Percentiles rank a stretch among this genome's conserved stretches.
Evolutionary conservation across 1,284 basidiomycete species (phyloP).

Genomic region (Pseudozyma pruni): DNA sequence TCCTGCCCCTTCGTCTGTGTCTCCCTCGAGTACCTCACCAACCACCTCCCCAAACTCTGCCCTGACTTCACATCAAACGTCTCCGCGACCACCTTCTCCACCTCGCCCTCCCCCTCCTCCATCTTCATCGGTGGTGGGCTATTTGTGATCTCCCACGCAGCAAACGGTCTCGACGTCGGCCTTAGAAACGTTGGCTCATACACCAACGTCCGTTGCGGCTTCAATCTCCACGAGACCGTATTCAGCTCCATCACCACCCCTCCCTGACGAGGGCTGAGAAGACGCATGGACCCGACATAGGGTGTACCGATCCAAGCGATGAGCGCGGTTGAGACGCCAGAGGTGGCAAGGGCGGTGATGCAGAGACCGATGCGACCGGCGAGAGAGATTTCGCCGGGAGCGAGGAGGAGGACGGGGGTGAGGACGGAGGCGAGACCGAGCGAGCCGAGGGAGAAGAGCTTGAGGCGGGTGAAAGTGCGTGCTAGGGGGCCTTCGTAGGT

Average conservation of each 20-base stretch:
- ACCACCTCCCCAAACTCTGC: slow-evolving; percentile 78
- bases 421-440: slow-evolving; percentile 78
- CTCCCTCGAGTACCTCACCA: slow-evolving; percentile 76
- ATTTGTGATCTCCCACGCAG: slow-evolving; percentile 73
- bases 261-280: slow-evolving; percentile 12
- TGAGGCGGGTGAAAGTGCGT: slow-evolving; percentile 78
- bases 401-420: slow-evolving; percentile 81
- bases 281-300: slow-evolving; percentile 71
- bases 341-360: slow-evolving; percentile 77
- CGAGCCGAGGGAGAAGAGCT: slow-evolving; percentile 83
- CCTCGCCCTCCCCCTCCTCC: background rate
- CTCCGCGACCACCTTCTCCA: slow-evolving; percentile 49
- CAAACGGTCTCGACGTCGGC: slow-evolving; percentile 78
- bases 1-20: slow-evolving; percentile 73
- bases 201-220: slow-evolving; percentile 75
- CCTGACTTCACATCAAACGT: slow-evolving; percentile 71
- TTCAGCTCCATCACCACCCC: slow-evolving; percentile 69
- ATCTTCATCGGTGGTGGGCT: slow-evolving; percentile 26
- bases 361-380: slow-evolving; percentile 78
- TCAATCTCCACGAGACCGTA: slow-evolving; percentile 76
- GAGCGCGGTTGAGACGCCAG: slow-evolving; percentile 77
- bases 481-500: slow-evolving; percentile 75
- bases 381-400: slow-evolving; percentile 79
- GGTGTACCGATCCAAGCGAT: slow-evolving; percentile 77
- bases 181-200: slow-evolving; percentile 80